Conservation (phyloP, 1,284 basidiomycete species). For the Takashimella tepidaria region DNA sequence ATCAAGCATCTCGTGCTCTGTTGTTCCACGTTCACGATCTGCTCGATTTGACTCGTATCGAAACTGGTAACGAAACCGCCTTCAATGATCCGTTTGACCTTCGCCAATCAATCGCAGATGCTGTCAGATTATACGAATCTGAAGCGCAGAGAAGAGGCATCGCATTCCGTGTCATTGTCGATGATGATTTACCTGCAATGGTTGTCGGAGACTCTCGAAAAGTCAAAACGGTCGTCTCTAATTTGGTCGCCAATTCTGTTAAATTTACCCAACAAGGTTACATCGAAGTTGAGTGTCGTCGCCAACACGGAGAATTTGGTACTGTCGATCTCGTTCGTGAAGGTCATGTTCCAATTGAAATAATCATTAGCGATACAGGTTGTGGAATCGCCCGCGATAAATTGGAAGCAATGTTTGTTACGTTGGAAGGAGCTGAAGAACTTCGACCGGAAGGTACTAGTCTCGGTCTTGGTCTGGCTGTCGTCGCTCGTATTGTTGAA, state of each 20-base stretch:
- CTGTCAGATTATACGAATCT: constrained; percentile 55
- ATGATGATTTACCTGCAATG: constrained; percentile 53
- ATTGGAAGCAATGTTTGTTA: constrained; percentile 76
- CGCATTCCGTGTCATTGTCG: constrained; percentile 58
- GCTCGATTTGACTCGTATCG: constrained; percentile 74
- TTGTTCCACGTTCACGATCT: constrained; percentile 82
- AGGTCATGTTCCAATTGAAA: constrained; percentile 58
- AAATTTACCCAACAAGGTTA: constrained; percentile 67
- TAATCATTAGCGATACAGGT: constrained; percentile 70
- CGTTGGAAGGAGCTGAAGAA: constrained; percentile 77
- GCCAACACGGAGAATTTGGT: constrained; percentile 20
- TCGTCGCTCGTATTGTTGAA: constrained; percentile 76
- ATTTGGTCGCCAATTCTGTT: constrained; percentile 77
- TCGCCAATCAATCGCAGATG: constrained; percentile 62
- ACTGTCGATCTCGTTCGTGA: constrained; percentile 6
- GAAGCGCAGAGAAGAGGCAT: constrained; percentile 68
- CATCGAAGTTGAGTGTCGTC: constrained; percentile 61
- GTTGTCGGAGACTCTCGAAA: constrained; percentile 70
- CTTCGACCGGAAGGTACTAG: constrained; percentile 20
- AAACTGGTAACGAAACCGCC: constrained; percentile 71
- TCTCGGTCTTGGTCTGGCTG: constrained; percentile 66
- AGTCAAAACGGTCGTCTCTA: constrained; percentile 74
- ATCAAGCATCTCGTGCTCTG: constrained; percentile 74
- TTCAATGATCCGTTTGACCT: constrained; percentile 80
- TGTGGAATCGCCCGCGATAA: constrained; percentile 68